Percentiles rank a stretch among this genome's conserved stretches.
These are phyloP conservation scores for Penicillium sp. DNA, from an alignment of 2,329 filamentous ascomycete species.

Conservation along the genomic window DNA sequence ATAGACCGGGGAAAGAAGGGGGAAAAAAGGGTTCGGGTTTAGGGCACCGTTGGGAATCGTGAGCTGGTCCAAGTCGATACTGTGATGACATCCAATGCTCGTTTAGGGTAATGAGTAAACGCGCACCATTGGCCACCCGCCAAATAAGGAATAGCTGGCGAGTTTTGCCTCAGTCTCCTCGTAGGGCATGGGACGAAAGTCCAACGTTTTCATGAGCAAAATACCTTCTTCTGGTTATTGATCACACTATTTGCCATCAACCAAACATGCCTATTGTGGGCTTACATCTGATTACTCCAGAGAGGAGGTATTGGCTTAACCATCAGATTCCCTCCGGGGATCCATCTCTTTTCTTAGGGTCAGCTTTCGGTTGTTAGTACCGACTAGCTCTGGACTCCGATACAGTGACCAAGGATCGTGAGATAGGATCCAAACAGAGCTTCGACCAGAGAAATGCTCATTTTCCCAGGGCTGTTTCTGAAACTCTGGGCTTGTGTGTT, in stretches of 20 bases:
- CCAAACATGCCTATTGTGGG: neutral
- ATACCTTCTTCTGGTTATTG: conserved; percentile 3
- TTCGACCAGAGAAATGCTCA: neutral
- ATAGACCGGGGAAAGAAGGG: conserved; percentile 1
- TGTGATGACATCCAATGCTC: conserved; percentile 13
- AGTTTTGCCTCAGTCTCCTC: conserved; percentile 5
- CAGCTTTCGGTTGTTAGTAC: conserved; percentile 14
- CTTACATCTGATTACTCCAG: conserved; percentile 10
- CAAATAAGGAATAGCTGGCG: conserved; percentile 2
- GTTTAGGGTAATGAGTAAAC: conserved; percentile 2
- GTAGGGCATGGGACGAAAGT: conserved; percentile 12
- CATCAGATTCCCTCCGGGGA: conserved; percentile 5
- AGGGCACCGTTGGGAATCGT: conserved; percentile 1
- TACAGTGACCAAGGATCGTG: conserved; percentile 1
- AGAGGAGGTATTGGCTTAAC: conserved; percentile 9
- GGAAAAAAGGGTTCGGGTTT: neutral
- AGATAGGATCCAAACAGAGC: neutral
- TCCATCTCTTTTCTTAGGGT: conserved; percentile 5
- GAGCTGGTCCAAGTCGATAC: conserved; percentile 6
- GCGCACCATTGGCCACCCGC: conserved; percentile 13
- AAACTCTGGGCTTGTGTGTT: neutral
- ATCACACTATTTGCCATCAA: conserved; percentile 16
- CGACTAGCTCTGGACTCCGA: conserved; percentile 16
- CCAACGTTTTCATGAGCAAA: conserved; percentile 11
- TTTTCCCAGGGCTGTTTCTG: neutral